Evolutionary conservation across 805 yeast species (phyloP), one percentile per base, ranked within the genome.

Genomic region (Cyberlindnera americana): DNA sequence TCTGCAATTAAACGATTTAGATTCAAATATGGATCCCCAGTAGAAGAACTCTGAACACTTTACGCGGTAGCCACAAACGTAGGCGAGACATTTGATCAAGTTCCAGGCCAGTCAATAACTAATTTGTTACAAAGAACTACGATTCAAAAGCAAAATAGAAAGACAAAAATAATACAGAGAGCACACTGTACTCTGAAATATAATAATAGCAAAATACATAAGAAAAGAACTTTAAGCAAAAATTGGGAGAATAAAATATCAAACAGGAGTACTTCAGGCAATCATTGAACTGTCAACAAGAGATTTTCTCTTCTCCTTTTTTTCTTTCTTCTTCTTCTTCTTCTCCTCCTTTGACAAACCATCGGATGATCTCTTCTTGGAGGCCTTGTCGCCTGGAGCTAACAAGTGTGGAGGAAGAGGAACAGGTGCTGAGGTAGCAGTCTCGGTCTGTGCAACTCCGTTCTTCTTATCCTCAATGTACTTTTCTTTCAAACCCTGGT

Each of bases 291-390:
- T 24, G 11, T 39, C 48, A 27, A 17, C 33, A n/a, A 41, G 38
- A 4, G 48, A 36, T 34, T 59, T 67, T 57, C 71, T 70, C 60
- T 70, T 70, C 57, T 72, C 75, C 68, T 68, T 70, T 67, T 73
- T 68, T 64, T 69, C 68, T 59, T 70, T 75, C 69, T 68, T 70
- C 69, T 73, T 69, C 66, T 70, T 68, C 60, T 70, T 66, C 63
- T 69, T 67, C 57, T 68, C 66, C 54, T 69, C 66, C 48, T 64
- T 65, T 24, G 62, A 49, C 32, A 39, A 15, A 18, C 53, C 46
- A 16, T 50, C 60, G n/a, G 37, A 38, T 42, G 62, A 38, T 61
- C 57, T 64, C 66, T 57, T 64, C 59, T 67, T 67, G 36, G 60
- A 57, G 6, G 17, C 13, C 42, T 58, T 59, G 33, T 40, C 38